Conservation (phyloP, 2,329 filamentous ascomycete species). For the Grosmannia serpens region DNA sequence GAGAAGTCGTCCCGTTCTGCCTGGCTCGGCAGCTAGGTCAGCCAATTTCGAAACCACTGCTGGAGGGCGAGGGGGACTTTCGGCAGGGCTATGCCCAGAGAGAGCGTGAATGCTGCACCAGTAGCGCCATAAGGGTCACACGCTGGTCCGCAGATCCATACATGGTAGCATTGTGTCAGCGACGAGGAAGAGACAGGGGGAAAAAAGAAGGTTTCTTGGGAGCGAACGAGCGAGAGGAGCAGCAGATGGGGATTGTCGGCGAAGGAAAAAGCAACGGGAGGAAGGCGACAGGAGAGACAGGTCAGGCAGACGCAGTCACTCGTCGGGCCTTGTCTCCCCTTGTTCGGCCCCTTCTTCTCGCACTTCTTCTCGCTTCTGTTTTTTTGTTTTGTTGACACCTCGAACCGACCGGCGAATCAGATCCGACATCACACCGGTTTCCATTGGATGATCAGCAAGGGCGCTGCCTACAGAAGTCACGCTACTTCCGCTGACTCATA, state of each 20-base stretch:
- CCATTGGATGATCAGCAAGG: background rate
- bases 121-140: background rate
- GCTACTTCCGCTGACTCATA: conserved; percentile 5
- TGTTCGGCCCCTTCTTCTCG: background rate
- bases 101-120: background rate
- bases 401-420: background rate
- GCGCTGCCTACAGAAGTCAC: background rate
- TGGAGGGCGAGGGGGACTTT: background rate
- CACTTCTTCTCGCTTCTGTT: background rate
- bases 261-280: background rate
- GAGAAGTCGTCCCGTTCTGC: background rate
- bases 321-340: background rate
- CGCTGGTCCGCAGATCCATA: background rate
- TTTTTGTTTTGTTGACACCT: background rate
- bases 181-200: background rate
- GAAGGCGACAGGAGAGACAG: background rate
- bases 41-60: background rate
- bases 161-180: background rate
- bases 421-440: background rate
- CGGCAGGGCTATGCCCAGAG: background rate
- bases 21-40: background rate
- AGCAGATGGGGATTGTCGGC: too few species aligned
- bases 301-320: background rate
- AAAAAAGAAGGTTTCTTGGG: background rate
- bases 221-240: background rate